These are phyloP conservation scores for Meyerozyma athensensis DNA, from an alignment of 1,139 yeast species.

Conservation along the genomic window DNA sequence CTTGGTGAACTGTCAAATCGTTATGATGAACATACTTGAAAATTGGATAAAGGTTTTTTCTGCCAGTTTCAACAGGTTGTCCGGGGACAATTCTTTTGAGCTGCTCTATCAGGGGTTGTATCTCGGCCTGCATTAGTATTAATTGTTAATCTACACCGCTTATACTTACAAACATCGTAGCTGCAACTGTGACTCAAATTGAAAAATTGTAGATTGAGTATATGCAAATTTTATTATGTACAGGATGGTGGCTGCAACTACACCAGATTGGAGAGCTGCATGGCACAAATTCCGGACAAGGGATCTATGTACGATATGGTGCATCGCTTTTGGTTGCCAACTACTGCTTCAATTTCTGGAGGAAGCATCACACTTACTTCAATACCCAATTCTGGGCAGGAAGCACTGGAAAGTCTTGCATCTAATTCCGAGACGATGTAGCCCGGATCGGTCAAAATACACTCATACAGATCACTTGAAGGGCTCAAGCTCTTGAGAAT, in stretches of 20 bases:
- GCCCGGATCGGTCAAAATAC: constrained; percentile 26
- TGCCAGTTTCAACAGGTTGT: constrained; percentile 25
- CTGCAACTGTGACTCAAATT: not conserved
- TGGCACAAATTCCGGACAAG: not conserved
- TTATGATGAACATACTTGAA: constrained; percentile 71
- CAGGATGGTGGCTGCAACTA: not conserved
- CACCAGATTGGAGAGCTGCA: not conserved
- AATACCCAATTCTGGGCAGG: not conserved
- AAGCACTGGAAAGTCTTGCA: constrained; percentile 12
- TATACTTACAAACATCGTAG: constrained; percentile 3
- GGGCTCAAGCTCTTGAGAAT: constrained; percentile 24
- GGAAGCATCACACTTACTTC: constrained; percentile 1
- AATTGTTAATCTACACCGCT: not conserved
- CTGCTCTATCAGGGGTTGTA: constrained; percentile 61
- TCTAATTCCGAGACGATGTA: constrained; percentile 8
- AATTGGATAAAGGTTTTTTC: constrained; percentile 71
- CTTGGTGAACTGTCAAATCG: constrained; percentile 82
- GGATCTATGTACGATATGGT: not conserved
- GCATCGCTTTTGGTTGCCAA: not conserved
- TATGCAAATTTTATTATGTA: not conserved
- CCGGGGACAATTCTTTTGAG: constrained; percentile 40
- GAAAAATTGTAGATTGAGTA: not conserved
- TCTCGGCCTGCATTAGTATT: constrained; percentile 19
- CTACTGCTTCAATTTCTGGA: not conserved
- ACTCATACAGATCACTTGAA: constrained; percentile 19